Percentiles rank a stretch among this genome's conserved stretches.
phyloP scores from a whole-genome alignment of 108 stramenopile species.

The Nitzschia putrida region DNA sequence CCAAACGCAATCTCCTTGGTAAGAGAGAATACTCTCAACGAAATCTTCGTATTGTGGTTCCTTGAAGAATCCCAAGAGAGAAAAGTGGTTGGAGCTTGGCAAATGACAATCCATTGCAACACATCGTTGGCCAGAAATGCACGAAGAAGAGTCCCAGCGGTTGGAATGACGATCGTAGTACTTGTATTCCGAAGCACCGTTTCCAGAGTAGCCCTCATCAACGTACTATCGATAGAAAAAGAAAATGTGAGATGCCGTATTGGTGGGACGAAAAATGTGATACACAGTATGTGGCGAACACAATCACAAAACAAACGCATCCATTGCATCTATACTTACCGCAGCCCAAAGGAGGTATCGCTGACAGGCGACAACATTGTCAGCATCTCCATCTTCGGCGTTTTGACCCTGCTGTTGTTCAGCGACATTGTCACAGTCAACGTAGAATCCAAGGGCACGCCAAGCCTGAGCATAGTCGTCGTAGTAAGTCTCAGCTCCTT shows the following conservation, averaged over 20 bases:
- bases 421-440: conserved; percentile 46
- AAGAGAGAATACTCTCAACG: conserved; percentile 69
- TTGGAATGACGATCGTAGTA: conserved; percentile 38
- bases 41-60: conserved; percentile 48
- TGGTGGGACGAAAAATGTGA: no score
- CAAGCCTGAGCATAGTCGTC: conserved; percentile 56
- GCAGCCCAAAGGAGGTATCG: conserved; percentile 61
- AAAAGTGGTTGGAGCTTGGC: conserved; percentile 38
- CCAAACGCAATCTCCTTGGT: conserved; percentile 66
- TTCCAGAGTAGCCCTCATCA: conserved; percentile 50
- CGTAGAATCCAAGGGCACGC: conserved; percentile 53
- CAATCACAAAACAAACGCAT: background rate
- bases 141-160: conserved; percentile 45
- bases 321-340: conserved; percentile 21
- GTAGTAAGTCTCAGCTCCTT: conserved; percentile 34
- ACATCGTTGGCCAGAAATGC: conserved; percentile 42
- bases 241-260: no score
- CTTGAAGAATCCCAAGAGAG: conserved; percentile 65
- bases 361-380: conserved; percentile 26
- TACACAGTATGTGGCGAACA: no score
- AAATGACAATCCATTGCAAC: conserved; percentile 70
- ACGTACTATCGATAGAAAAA: conserved; percentile 38
- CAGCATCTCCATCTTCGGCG: background rate
- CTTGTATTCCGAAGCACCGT: conserved; percentile 56
- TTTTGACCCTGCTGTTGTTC: conserved; percentile 5